Conservation (phyloP, 306 rosid genomes). For the Vicia sativa region DNA sequence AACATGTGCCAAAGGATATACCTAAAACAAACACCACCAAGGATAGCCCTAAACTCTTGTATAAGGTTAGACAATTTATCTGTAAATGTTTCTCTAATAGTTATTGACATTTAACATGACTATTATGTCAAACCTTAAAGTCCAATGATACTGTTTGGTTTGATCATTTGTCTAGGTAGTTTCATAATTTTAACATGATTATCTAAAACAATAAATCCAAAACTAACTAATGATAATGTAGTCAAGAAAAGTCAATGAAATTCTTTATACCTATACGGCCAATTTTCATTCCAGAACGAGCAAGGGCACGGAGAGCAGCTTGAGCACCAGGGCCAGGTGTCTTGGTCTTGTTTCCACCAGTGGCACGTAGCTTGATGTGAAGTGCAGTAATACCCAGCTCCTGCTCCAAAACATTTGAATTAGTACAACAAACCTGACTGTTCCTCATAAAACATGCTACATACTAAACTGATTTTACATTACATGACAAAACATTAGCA, state of each 20-base stretch:
- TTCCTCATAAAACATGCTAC: not conserved
- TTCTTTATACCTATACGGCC: constrained; percentile 75
- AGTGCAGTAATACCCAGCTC: constrained; percentile 86
- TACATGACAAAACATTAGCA: not conserved
- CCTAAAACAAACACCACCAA: not conserved
- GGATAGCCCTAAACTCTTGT: not conserved
- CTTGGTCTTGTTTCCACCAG: constrained; percentile 88
- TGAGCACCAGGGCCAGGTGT: constrained; percentile 97
- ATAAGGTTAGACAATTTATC: not conserved
- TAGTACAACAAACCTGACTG: not conserved
- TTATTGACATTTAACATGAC: not conserved
- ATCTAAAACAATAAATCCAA: not conserved
- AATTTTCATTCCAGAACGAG: constrained; percentile 93
- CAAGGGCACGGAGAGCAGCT: constrained; percentile 89
- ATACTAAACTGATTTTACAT: not conserved
- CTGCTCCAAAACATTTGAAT: constrained; percentile 41
- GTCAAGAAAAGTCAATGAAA: not conserved
- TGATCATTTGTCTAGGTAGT: not conserved
- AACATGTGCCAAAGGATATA: not conserved
- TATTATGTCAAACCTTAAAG: not conserved
- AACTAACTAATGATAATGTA: too few species aligned
- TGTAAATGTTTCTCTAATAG: not conserved
- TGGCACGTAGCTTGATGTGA: constrained; percentile 84
- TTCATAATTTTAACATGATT: too few species aligned
- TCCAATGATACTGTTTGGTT: too few species aligned